Conservation (phyloP, 2,329 filamentous ascomycete genomes). For the Sclerotinia glacialis region DNA sequence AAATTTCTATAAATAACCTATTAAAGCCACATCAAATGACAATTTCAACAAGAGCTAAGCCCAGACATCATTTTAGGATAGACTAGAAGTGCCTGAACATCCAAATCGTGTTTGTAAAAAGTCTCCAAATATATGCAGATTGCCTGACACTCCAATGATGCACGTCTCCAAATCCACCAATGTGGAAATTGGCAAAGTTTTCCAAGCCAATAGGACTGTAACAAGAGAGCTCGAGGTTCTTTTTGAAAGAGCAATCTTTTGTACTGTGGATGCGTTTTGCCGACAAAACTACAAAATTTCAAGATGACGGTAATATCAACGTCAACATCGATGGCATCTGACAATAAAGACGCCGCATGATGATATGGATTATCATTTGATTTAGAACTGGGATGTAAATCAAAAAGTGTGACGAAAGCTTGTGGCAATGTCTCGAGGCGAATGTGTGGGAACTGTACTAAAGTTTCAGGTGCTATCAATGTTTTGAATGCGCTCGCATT, state of each 20-base stretch:
- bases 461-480: neutral
- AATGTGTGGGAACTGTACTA: neutral
- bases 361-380: slow-evolving; percentile 28
- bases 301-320: slow-evolving; percentile 44
- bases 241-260: slow-evolving; percentile 47
- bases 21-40: neutral
- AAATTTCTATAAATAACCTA: neutral
- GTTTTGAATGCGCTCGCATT: slow-evolving; percentile 6
- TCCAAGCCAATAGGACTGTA: slow-evolving; percentile 58
- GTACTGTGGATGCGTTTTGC: slow-evolving; percentile 46
- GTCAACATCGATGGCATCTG: slow-evolving; percentile 21
- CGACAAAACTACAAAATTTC: slow-evolving; percentile 49
- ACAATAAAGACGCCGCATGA: slow-evolving; percentile 18
- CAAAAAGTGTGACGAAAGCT: slow-evolving; percentile 25
- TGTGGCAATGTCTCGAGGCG: neutral
- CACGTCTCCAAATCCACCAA: slow-evolving; percentile 51
- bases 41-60: neutral
- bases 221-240: slow-evolving; percentile 52
- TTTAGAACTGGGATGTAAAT: slow-evolving; percentile 16
- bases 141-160: slow-evolving; percentile 49
- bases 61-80: slow-evolving; percentile 23
- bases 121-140: slow-evolving; percentile 47
- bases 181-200: slow-evolving; percentile 43
- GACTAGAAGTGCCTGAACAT: slow-evolving; percentile 25
- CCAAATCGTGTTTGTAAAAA: slow-evolving; percentile 31